Evolutionary conservation across 768 basidiomycete genomes (phyloP), one percentile per base, ranked within the genome.

Genomic region (Sporobolomyces roseus): DNA sequence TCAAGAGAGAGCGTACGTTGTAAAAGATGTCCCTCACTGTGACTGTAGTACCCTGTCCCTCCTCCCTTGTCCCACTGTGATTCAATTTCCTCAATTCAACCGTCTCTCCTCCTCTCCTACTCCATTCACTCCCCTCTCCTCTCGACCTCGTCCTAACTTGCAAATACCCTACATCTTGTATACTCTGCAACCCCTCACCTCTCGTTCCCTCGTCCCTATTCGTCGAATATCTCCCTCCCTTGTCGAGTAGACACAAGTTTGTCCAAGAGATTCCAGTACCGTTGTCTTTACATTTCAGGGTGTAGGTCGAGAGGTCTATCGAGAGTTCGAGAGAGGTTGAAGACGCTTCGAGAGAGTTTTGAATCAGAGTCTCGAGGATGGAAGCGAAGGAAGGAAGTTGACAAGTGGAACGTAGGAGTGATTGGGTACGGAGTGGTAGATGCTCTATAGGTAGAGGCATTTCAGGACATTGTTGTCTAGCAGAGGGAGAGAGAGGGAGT

Each of bases 1-100:
- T n/a, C n/a, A n/a, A n/a, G 30, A 32, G 7, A 16, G 23, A 9
- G 35, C 71, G 14, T 41, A 68, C 71, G 75, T 90, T 92, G 76
- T 88, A 89, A 77, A 96, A 99, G 4, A 90, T 87, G 77, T 97
- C 94, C 27, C 90, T 86, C 50, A 96, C 81, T 73, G 84, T 86
- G 48, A 94, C 87, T 16, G 84, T 86, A 9, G 93, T 96, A 4
- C 94, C 94, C 3, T 84, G 16, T 9, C 14, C 30, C 13, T 35
- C 19, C n/a, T 53, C 48, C 9, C 25, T 13, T 9, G 19, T 32
- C n/a, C 55, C 58, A 13, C 45, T 46, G n/a, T n/a, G n/a, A n/a
- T n/a, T n/a, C n/a, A n/a, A n/a, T 46, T 46, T 46, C 45, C 10
- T 73, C 6, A 30, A 21, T 2, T 33, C 30, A n/a, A 71, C 21